phyloP scores from a whole-genome alignment of 2,329 filamentous ascomycete genomes.

The Polychaeton citri region DNA sequence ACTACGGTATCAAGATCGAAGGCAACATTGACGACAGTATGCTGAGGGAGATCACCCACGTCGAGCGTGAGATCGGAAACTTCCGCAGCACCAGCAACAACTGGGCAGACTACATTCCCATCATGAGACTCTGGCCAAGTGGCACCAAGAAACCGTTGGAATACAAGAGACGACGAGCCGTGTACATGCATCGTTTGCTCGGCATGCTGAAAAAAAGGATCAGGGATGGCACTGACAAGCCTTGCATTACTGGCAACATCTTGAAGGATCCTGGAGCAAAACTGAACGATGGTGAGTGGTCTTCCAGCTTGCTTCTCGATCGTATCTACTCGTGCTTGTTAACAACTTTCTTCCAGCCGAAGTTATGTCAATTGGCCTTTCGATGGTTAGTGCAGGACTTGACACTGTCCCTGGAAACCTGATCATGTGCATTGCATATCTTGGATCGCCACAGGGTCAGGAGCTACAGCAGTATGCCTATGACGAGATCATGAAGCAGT shows the following conservation, averaged over 20 bases:
- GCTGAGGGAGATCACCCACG: constrained; percentile 59
- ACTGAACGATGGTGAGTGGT: constrained; percentile 49
- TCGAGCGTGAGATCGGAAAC: constrained; percentile 63
- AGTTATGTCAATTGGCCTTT: constrained; percentile 67
- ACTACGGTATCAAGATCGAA: constrained; percentile 65
- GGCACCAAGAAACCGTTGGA: constrained; percentile 50
- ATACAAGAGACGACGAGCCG: constrained; percentile 55
- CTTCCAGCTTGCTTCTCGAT: constrained; percentile 28
- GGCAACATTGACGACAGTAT: constrained; percentile 55
- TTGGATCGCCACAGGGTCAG: constrained; percentile 55
- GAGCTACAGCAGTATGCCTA: constrained; percentile 58
- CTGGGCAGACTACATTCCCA: constrained; percentile 65
- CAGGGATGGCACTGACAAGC: constrained; percentile 48
- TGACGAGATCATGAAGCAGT: constrained; percentile 55
- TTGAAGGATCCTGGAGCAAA: constrained; percentile 57
- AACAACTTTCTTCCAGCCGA: constrained; percentile 40
- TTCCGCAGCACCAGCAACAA: constrained; percentile 71
- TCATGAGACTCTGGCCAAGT: constrained; percentile 52
- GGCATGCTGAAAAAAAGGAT: constrained; percentile 48
- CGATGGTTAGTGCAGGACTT: constrained; percentile 68
- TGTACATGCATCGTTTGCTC: constrained; percentile 47
- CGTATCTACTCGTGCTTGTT: neutral
- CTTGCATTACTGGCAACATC: constrained; percentile 58
- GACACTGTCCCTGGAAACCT: constrained; percentile 72
- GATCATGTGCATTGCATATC: constrained; percentile 65